Evolutionary conservation across 2,329 filamentous ascomycete species (phyloP).

Genomic region (Fusarium xyrophilum): DNA sequence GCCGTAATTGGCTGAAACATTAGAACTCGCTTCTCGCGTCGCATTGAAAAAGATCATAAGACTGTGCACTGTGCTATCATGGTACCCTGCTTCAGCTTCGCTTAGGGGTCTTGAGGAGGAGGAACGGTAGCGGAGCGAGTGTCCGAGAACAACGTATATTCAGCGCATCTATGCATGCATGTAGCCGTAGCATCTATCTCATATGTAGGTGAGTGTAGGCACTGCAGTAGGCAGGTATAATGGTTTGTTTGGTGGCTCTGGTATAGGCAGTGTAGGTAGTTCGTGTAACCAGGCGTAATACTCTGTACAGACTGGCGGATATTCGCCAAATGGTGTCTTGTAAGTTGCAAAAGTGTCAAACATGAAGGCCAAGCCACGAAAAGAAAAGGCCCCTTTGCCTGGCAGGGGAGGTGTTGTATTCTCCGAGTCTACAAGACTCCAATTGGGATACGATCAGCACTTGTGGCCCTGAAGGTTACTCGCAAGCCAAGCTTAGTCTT

Average conservation of each 20-base stretch:
- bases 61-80: slow-evolving; percentile 1
- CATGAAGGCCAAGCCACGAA: slow-evolving; percentile 11
- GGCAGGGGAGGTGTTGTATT: slow-evolving; percentile 34
- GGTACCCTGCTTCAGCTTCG: slow-evolving; percentile 17
- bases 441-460: slow-evolving; percentile 36
- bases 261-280: neutral
- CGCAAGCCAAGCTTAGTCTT: slow-evolving; percentile 10
- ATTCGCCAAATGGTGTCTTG: slow-evolving; percentile 7
- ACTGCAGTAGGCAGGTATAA: neutral
- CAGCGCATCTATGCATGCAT: slow-evolving; percentile 16
- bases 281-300: neutral
- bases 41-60: slow-evolving; percentile 6
- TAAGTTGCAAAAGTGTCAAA: slow-evolving; percentile 16
- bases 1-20: slow-evolving; percentile 31
- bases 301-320: neutral
- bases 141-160: slow-evolving; percentile 2
- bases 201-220: slow-evolving; percentile 5
- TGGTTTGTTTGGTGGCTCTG: neutral
- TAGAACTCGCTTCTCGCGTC: slow-evolving; percentile 12
- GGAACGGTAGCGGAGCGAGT: neutral
- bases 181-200: neutral
- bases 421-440: slow-evolving; percentile 17
- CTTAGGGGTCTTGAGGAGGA: neutral
- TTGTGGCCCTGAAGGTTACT: slow-evolving; percentile 5
- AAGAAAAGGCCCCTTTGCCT: slow-evolving; percentile 29